These are phyloP conservation scores for Vachellia collinsii DNA, from an alignment of 306 rosid species.

Conservation along the genomic window DNA sequence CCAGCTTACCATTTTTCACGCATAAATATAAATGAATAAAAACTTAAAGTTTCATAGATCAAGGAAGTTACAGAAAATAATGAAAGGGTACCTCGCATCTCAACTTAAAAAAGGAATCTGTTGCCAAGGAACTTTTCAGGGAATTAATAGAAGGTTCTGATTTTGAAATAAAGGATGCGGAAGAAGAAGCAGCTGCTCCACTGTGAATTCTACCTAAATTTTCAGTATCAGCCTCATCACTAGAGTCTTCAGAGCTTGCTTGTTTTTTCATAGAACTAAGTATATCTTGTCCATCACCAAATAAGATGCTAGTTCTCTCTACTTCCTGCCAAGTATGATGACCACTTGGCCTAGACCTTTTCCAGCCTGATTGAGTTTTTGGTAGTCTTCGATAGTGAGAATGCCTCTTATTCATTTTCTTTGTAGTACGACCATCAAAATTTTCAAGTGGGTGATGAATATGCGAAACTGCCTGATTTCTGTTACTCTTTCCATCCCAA, in stretches of 20 bases:
- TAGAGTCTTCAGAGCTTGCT: conserved; percentile 59
- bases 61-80: conserved; percentile 28
- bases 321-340: conserved; percentile 82
- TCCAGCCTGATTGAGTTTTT: conserved; percentile 60
- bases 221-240: conserved; percentile 76
- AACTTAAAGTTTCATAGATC: conserved; percentile 19
- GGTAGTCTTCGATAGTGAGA: conserved; percentile 51
- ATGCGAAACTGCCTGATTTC: conserved; percentile 67
- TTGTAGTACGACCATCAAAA: conserved; percentile 51
- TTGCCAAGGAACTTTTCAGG: conserved; percentile 59
- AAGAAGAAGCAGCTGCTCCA: conserved; percentile 89
- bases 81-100: conserved; percentile 84
- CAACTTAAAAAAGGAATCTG: conserved; percentile 83
- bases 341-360: conserved; percentile 66
- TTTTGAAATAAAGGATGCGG: conserved; percentile 56
- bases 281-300: conserved; percentile 97
- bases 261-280: conserved; percentile 59
- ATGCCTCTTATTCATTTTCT: conserved; percentile 65
- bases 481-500: conserved; percentile 88
- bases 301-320: conserved; percentile 91
- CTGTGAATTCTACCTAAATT: conserved; percentile 76
- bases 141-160: conserved; percentile 51
- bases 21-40: conserved; percentile 30
- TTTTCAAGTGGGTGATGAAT: conserved; percentile 98
- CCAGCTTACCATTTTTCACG: conserved; percentile 40